Evolutionary conservation across 148 eudicot species (phyloP).

Genomic region (Heliamphora exappendiculata): DNA sequence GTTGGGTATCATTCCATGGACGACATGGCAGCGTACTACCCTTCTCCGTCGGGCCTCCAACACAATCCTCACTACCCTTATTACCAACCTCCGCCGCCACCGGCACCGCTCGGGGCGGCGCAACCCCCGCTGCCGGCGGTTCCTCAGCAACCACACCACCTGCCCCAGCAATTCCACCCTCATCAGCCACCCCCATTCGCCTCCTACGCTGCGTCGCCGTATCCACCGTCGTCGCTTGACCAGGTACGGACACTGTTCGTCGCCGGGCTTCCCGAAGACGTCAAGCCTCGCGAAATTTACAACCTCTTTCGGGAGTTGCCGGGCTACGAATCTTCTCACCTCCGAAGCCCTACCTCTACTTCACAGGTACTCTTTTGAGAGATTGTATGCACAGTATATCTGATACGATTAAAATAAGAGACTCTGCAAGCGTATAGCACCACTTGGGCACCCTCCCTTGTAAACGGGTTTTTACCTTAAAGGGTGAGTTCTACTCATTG

Average conservation of each 20-base stretch:
- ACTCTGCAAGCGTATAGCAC: too few relatives aligned
- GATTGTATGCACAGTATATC: too few relatives aligned
- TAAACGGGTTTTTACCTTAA: too few relatives aligned
- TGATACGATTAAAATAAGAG: too few relatives aligned
- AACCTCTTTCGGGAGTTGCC: slow-evolving; percentile 81
- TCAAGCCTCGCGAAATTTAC: slow-evolving; percentile 69
- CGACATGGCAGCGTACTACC: slow-evolving; percentile 45
- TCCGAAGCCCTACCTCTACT: slow-evolving; percentile 34
- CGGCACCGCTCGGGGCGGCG: slow-evolving; percentile 19
- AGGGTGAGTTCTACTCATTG: too few relatives aligned
- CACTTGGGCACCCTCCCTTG: too few relatives aligned
- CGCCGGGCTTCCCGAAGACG: slow-evolving; percentile 80
- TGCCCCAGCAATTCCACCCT: slow-evolving; percentile 16
- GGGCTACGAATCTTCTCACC: slow-evolving; percentile 69
- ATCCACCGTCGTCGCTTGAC: slow-evolving; percentile 31
- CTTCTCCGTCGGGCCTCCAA: slow-evolving; percentile 31
- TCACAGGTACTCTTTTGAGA: slow-evolving; percentile 41
- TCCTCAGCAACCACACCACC: slow-evolving; percentile 23
- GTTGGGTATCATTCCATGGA: slow-evolving; percentile 20
- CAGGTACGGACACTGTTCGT: slow-evolving; percentile 75
- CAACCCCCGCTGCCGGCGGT: slow-evolving; percentile 21
- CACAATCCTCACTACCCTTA: slow-evolving; percentile 25
- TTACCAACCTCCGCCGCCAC: slow-evolving; percentile 32
- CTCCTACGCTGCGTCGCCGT: slow-evolving; percentile 24
- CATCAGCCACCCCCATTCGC: slow-evolving; percentile 19